Evolutionary conservation across 768 basidiomycete genomes (phyloP), one percentile per base, ranked within the genome.

Genomic region (Leccinum imitatum): DNA sequence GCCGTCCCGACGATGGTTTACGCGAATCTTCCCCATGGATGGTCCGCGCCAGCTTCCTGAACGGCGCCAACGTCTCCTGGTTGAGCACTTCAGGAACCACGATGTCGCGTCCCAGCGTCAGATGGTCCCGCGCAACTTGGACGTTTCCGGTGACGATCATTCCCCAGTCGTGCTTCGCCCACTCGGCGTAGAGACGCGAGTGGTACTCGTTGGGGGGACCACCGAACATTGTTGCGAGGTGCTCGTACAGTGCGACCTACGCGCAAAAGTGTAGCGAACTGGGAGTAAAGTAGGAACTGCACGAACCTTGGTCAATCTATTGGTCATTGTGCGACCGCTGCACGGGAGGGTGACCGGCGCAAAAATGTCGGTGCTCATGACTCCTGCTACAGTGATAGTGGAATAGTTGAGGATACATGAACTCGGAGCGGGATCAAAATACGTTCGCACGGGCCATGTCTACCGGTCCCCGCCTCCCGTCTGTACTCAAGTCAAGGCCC

Each of bases 161-260:
- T 0, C 93, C 95, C 92, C 92, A 98, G 51, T 81, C 80, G 11
- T 88, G 82, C 55, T 77, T 71, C 1, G 86, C 84, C 94, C 95
- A 98, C 65, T 78, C 76, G 0, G 82, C 72, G 69, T 98, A 97
- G 30, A 97, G 78, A 0, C 74, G 67, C 37, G 80, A 68, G 70
- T 94, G 90, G 48, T 78, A 71, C 14, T 75, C 65, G 62, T 90
- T 92, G 0, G 95, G 94, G 10, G 83, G 81, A 0, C 92, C 91
- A 21, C 92, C 90, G 10, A 76, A 75, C 31, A 87, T 76, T 4
- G 71, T 63, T 0, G 87, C 82, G 10, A 96, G 78, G 66, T 93
- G 88, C 71, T 98, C 95, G 64, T 95, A 95, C 82, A 95, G 80
- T 0, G 95, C 87, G n/a, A 85, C 91, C 93, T 98, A 65, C 50